Evolutionary conservation across 495 filamentous ascomycete genomes (phyloP), one percentile per base, ranked within the genome.

Genomic region (Penicillium odoratum): DNA sequence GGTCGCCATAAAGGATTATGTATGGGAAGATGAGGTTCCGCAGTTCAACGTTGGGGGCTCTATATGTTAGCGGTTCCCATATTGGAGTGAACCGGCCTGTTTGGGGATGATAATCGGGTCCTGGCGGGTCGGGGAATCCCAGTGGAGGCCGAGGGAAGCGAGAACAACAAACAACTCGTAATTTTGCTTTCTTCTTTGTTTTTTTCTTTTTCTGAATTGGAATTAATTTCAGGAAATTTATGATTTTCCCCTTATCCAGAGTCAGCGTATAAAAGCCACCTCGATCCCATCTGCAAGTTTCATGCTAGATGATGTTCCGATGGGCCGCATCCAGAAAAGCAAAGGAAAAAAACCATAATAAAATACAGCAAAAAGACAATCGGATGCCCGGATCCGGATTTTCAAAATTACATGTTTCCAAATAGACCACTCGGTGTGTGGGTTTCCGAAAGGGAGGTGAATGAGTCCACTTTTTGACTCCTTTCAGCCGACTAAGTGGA

Each of bases 381-480:
- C 33, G 57, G 48, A 25, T 53, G 49, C 62, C 62, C 56, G 53
- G 58, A 59, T 57, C 50, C 59, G 52, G 55, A 51, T 34, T 30
- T 42, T 26, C 34, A 51, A 45, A 59, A 58, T 65, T 65, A 65
- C 65, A 56, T 66, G 60, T 54, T 21, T 51, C 54, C 60, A 42
- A 63, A 65, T 51, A 57, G 62, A 64, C 44, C 57, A 67, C 61
- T 69, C 66, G 67, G 67, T 69, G 64, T 43, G 60, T 53, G 55
- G 31, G 46, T 58, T 67, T 55, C 66, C 67, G 61, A 59, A 65
- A 59, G 56, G 56, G 46, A 54, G 55, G 51, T 29, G 34, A 25
- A 52, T 42, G 45, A 51, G 60, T 60, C 65, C 60, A 66, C 65
- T 15, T 26, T 5, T 13, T 9, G 11, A 29, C 52, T 46, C 59